Percentiles rank a stretch among this genome's conserved stretches.
phyloP scores from a whole-genome alignment of 768 basidiomycete genomes.

The Phaeotremella fagi region DNA sequence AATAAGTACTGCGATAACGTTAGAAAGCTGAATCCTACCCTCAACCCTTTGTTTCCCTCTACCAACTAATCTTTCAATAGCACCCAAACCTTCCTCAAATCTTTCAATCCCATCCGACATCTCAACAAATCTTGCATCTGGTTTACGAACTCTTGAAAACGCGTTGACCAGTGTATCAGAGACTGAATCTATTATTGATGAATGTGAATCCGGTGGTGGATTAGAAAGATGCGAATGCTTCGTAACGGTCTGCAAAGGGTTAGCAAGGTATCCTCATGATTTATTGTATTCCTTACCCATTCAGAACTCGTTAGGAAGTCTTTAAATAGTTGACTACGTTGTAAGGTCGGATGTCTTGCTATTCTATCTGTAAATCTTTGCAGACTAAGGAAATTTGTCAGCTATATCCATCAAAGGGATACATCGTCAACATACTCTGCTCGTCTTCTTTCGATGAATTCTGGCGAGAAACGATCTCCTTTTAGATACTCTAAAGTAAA shows the following conservation, averaged over 20 bases:
- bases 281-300: slow-evolving; percentile 66
- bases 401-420: neutral
- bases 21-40: slow-evolving; percentile 56
- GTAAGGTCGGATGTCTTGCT: slow-evolving; percentile 87
- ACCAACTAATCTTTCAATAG: slow-evolving; percentile 74
- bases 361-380: slow-evolving; percentile 87
- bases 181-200: slow-evolving; percentile 82
- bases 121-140: slow-evolving; percentile 86
- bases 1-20: neutral
- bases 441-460: slow-evolving; percentile 91
- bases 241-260: slow-evolving; percentile 67
- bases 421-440: slow-evolving; percentile 61
- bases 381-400: slow-evolving; percentile 60
- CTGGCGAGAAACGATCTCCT: slow-evolving; percentile 92
- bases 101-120: slow-evolving; percentile 92
- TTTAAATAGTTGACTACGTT: slow-evolving; percentile 81
- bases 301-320: slow-evolving; percentile 95
- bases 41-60: slow-evolving; percentile 74
- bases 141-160: slow-evolving; percentile 90
- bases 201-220: slow-evolving; percentile 59
- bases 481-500: slow-evolving; percentile 93
- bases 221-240: slow-evolving; percentile 96
- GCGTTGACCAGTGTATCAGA: slow-evolving; percentile 95
- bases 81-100: slow-evolving; percentile 86
- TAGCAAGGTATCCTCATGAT: neutral